Percentiles rank a stretch among this genome's conserved stretches.
Conservation (phyloP, 2,329 filamentous ascomycete species). For the Cladosporium austrohemisphaericum region DNA sequence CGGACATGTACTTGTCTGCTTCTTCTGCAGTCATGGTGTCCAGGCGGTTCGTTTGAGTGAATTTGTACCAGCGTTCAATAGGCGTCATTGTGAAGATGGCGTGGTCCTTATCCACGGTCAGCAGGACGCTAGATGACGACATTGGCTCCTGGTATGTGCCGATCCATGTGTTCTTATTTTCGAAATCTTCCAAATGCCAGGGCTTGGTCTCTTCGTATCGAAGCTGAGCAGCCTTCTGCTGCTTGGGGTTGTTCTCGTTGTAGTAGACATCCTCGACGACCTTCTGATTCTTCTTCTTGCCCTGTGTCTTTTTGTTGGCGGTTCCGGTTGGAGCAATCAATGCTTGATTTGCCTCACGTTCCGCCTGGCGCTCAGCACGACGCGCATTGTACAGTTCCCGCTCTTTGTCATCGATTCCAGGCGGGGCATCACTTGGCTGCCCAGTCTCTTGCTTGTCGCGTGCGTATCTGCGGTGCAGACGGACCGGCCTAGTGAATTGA, state of each 20-base stretch:
- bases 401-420: conserved; percentile 61
- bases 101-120: conserved; percentile 59
- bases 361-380: conserved; percentile 75
- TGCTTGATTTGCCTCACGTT: conserved; percentile 80
- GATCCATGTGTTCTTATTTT: conserved; percentile 91
- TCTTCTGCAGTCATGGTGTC: conserved; percentile 75
- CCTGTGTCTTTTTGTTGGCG: conserved; percentile 51
- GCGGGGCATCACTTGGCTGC: conserved; percentile 27
- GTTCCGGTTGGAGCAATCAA: conserved; percentile 84
- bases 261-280: conserved; percentile 84
- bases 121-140: conserved; percentile 74
- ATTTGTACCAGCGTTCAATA: conserved; percentile 92
- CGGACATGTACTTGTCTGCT: conserved; percentile 77
- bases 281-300: conserved; percentile 65
- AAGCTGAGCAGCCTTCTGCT: conserved; percentile 61
- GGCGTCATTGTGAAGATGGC: conserved; percentile 78
- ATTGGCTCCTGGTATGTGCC: conserved; percentile 86
- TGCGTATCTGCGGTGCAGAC: conserved; percentile 84
- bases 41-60: conserved; percentile 60
- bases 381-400: conserved; percentile 55
- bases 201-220: conserved; percentile 93
- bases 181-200: conserved; percentile 95
- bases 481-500: conserved; percentile 83
- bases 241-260: conserved; percentile 69
- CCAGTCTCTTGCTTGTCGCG: conserved; percentile 52